These are phyloP conservation scores for Rhytidiadelphus loreus DNA, from an alignment of 225 moss, liverwort and hornwort species.

Conservation along the genomic window DNA sequence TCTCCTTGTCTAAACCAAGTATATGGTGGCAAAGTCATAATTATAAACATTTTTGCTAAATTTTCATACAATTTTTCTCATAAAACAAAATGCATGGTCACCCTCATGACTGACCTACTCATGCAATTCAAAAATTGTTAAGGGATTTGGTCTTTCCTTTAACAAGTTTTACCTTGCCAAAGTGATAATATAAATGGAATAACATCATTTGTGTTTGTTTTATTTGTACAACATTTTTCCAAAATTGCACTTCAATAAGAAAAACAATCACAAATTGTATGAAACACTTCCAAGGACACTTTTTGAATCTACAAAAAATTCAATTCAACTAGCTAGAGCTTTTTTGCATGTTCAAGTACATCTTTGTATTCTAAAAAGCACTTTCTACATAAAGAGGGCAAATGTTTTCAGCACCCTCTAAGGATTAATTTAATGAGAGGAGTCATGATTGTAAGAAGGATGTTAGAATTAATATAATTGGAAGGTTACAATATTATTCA, in stretches of 20 bases:
- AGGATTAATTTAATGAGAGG: accelerated
- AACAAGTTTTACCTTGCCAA: accelerated
- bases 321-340: accelerated
- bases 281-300: accelerated
- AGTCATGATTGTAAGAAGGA: accelerated
- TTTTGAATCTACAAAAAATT: neutral
- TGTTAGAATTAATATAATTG: neutral
- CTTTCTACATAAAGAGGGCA: neutral
- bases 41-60: neutral
- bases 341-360: neutral
- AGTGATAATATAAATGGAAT: neutral
- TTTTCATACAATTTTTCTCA: neutral
- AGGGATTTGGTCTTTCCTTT: neutral
- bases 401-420: neutral
- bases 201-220: neutral
- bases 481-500: accelerated
- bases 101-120: accelerated
- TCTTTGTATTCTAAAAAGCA: neutral
- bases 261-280: neutral
- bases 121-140: neutral
- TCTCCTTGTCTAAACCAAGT: neutral
- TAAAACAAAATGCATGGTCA: neutral
- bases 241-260: neutral
- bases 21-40: neutral
- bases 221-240: accelerated